Evolutionary conservation across 495 filamentous ascomycete species (phyloP), one percentile per base, ranked within the genome.

Genomic region (Hypoxylon subgilvum): DNA sequence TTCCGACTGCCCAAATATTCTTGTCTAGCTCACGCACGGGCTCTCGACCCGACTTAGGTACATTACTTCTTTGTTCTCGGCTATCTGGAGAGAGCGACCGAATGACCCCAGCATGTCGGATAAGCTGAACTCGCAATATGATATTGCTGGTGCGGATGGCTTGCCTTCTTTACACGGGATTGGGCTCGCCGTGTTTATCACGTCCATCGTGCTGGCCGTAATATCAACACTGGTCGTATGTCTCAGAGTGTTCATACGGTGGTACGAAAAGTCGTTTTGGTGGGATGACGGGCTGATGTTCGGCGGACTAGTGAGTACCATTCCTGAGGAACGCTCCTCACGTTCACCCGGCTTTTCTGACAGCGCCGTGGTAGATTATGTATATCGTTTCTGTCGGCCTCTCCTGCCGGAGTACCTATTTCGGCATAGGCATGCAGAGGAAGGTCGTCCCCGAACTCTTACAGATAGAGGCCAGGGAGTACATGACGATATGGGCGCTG

Each of bases 201-300:
- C 34, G 1, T 53, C 63, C 1, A 22, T 50, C 13, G 22, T 50
- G 13, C 38, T 57, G 17, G 38, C 21, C 4, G 1, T 39, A 10
- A 9, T 58, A 21, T 53, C 63, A 12, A 21, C 31, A 1, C 10
- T 31, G 4, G 34, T 57, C 7, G 52, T 66, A 17, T 36, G 27
- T 1, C 25, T 66, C 2, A 49, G 63, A 25, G 18, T 54, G 6
- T 57, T 41, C 30, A 19, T 63, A 10, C 47, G 59, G 7, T 52
- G 38, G 21, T 38, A 12, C 12, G 58, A 58, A 6, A 31, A 14
- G 23, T 40, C 23, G 12, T 19, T 66, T 2, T 57, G 63, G 53
- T 66, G 63, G 63, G 63, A 66, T 21, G 63, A 66, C 22, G 44
- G 39, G 1, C 10, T 63, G 13, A 66, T 66, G 58, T 31, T 51